Percentiles rank a stretch among this genome's conserved stretches.
These are phyloP conservation scores for Priceomyces castillae DNA, from an alignment of 805 yeast species.

Conservation along the genomic window DNA sequence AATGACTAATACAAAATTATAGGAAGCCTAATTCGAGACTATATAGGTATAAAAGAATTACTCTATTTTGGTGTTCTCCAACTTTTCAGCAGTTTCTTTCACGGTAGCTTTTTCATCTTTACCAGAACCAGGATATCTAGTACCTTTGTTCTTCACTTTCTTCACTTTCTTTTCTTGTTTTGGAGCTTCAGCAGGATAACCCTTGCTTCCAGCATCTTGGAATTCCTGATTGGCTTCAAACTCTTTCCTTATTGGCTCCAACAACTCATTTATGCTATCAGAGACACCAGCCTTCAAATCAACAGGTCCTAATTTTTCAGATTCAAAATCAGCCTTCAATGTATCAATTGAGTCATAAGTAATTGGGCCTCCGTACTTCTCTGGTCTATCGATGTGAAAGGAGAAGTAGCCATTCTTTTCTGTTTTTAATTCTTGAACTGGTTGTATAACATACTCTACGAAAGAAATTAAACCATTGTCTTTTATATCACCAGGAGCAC, in stretches of 20 bases:
- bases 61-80: conserved; percentile 38
- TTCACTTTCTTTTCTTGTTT: conserved; percentile 65
- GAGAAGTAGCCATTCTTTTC: conserved; percentile 54
- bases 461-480: conserved; percentile 90
- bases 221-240: conserved; percentile 63
- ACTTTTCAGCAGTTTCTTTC: conserved; percentile 31
- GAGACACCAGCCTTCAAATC: conserved; percentile 93
- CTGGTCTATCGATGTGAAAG: conserved; percentile 86
- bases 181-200: conserved; percentile 75
- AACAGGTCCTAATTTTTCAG: conserved; percentile 80
- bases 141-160: conserved; percentile 83
- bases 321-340: conserved; percentile 68
- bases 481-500: conserved; percentile 89
- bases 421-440: conserved; percentile 74
- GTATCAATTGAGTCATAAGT: conserved; percentile 65
- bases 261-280: conserved; percentile 73
- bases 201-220: conserved; percentile 69
- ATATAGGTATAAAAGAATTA: conserved; percentile 4
- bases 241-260: conserved; percentile 81
- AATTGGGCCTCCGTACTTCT: conserved; percentile 93
- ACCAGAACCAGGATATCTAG: conserved; percentile 75
- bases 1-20: background rate
- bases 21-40: background rate
- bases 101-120: conserved; percentile 15
- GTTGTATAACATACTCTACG: conserved; percentile 78